Evolutionary conservation across 73 alveolate genomes (phyloP).

Genomic region (Paramecium biaurelia): DNA sequence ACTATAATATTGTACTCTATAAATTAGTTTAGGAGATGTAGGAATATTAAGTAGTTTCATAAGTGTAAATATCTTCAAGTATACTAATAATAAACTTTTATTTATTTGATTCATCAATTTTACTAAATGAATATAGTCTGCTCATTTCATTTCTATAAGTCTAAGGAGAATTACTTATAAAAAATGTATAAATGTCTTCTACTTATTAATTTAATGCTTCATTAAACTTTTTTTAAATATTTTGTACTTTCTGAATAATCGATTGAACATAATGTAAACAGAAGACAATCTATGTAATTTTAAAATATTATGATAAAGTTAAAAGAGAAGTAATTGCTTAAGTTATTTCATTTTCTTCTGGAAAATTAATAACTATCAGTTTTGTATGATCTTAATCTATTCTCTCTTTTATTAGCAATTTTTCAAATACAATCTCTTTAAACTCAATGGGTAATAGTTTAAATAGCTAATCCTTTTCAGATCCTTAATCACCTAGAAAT

Average conservation of each 20-base stretch:
- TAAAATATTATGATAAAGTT: not conserved
- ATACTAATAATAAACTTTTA: not conserved
- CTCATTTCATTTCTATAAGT: too few species aligned
- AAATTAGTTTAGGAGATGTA: too few species aligned
- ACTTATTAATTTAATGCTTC: not conserved
- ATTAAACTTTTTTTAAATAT: not conserved
- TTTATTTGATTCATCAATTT: not conserved
- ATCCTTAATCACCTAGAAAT: not conserved
- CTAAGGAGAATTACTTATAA: not conserved
- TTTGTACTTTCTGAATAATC: not conserved
- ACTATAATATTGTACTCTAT: not conserved
- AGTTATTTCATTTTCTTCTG: not conserved
- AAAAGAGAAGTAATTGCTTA: not conserved
- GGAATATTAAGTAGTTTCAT: too few species aligned
- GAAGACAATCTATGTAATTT: not conserved
- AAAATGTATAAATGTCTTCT: not conserved
- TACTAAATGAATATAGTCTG: not conserved
- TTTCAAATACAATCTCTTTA: not conserved
- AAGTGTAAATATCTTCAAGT: too few species aligned
- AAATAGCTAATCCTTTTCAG: not conserved
- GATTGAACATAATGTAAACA: not conserved
- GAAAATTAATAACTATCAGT: not conserved
- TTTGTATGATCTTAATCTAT: not conserved
- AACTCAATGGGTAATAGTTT: not conserved
- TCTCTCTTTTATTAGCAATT: not conserved